Evolutionary conservation across 176 grass and related monocot genomes (phyloP).

Genomic region (Tillandsia fasciculata): DNA sequence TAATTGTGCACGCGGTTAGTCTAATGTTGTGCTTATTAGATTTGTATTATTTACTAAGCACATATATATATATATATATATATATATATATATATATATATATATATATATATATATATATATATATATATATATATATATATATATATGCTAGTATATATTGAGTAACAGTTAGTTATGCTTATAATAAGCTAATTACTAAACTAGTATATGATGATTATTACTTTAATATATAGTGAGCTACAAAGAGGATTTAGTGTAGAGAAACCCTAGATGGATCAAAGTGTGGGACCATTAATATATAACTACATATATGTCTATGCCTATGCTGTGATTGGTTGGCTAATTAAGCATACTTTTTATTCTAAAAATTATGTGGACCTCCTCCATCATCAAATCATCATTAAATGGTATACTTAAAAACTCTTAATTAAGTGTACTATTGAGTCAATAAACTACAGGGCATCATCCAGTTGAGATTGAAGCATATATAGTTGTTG

Average conservation of each 20-base stretch:
- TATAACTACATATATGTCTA: background rate
- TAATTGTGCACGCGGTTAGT: background rate
- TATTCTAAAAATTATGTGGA: constrained; percentile 8
- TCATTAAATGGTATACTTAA: too few relatives aligned
- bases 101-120: background rate
- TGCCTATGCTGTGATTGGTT: constrained; percentile 16
- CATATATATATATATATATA: background rate
- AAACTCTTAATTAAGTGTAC: too few relatives aligned
- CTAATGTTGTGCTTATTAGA: background rate
- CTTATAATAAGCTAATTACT: background rate
- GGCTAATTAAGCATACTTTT: constrained; percentile 2
- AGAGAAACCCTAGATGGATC: constrained; percentile 17
- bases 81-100: too few relatives aligned
- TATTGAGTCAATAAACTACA: too few relatives aligned
- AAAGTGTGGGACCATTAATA: constrained; percentile 4
- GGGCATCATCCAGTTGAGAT: too few relatives aligned
- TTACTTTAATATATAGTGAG: background rate
- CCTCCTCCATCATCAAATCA: background rate
- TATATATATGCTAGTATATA: too few relatives aligned
- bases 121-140: background rate
- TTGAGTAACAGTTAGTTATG: background rate
- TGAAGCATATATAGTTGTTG: too few relatives aligned
- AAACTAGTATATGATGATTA: background rate
- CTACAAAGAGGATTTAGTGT: background rate
- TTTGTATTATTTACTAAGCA: background rate